Conservation (phyloP, 345 rosid genomes). For the Crucihimalaya himalaica region DNA sequence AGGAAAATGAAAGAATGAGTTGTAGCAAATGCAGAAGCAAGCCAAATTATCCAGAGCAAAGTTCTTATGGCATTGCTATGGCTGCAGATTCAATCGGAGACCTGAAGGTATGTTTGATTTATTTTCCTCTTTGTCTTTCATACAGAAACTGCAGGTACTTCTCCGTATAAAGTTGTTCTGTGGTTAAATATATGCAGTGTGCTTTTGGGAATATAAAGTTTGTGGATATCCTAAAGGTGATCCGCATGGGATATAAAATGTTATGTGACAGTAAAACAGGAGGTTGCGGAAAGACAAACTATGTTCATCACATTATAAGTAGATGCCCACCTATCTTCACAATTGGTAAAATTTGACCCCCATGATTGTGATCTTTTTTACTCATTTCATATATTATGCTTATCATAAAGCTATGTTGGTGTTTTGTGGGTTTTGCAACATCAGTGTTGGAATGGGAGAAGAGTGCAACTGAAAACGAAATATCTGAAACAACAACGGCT, state of each 20-base stretch:
- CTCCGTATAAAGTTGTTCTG: background rate
- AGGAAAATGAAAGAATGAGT: slow-evolving; percentile 2
- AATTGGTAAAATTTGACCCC: slow-evolving; percentile 12
- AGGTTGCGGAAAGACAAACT: slow-evolving; percentile 25
- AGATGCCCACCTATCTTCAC: slow-evolving; percentile 18
- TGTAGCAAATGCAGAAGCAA: background rate
- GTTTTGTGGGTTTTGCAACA: slow-evolving; percentile 12
- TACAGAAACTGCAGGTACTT: background rate
- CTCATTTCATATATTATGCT: background rate
- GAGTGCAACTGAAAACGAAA: background rate
- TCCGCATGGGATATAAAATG: slow-evolving; percentile 2
- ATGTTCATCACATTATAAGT: background rate
- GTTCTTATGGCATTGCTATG: slow-evolving; percentile 12
- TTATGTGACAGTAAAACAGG: slow-evolving; percentile 23
- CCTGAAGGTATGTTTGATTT: slow-evolving; percentile 18
- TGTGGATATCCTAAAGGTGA: slow-evolving; percentile 20
- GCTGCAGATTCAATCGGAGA: slow-evolving; percentile 2
- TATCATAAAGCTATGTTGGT: background rate
- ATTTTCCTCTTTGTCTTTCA: background rate
- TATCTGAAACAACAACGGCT: slow-evolving; percentile 23
- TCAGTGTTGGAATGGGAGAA: slow-evolving; percentile 18
- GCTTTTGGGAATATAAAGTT: slow-evolving; percentile 7
- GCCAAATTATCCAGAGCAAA: background rate
- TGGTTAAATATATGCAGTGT: slow-evolving; percentile 5
- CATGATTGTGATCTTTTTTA: background rate